A percentile compares a stretch with the other conserved stretches of the same genome.
Conservation (phyloP, 2,329 filamentous ascomycete genomes). For the Penicillium sclerotigenum region DNA sequence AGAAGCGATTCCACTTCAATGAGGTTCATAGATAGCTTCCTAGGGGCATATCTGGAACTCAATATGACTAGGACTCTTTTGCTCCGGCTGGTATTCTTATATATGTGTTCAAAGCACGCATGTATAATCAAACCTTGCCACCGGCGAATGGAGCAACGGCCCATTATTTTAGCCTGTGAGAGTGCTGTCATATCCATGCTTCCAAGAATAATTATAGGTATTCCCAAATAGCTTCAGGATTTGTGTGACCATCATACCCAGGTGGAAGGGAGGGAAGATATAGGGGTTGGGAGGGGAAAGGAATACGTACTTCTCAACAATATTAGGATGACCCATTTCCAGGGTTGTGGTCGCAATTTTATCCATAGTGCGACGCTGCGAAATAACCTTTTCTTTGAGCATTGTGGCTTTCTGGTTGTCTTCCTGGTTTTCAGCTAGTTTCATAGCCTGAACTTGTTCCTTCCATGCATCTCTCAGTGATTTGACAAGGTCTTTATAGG, state of each 20-base stretch:
- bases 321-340: conserved; percentile 45
- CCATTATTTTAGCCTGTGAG: conserved; percentile 31
- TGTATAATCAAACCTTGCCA: conserved; percentile 2
- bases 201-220: conserved; percentile 36
- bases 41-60: conserved; percentile 1
- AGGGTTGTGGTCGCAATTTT: conserved; percentile 46
- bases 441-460: conserved; percentile 53
- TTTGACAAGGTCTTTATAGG: conserved; percentile 60
- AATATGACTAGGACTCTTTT: not conserved
- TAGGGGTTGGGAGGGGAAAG: conserved; percentile 5
- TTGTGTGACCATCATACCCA: conserved; percentile 33
- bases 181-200: conserved; percentile 24
- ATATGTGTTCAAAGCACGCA: not conserved
- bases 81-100: not conserved
- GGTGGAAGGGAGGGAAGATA: conserved; percentile 18
- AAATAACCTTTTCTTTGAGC: conserved; percentile 56
- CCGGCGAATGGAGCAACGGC: conserved; percentile 8
- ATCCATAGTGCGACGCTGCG: conserved; percentile 57
- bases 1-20: not conserved
- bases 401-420: conserved; percentile 52
- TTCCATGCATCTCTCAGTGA: conserved; percentile 62
- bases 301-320: conserved; percentile 50
- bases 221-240: conserved; percentile 35
- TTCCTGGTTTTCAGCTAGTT: conserved; percentile 58
- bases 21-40: not conserved